phyloP scores from a whole-genome alignment of 2,329 filamentous ascomycete genomes.

The Fusarium papillatum region DNA sequence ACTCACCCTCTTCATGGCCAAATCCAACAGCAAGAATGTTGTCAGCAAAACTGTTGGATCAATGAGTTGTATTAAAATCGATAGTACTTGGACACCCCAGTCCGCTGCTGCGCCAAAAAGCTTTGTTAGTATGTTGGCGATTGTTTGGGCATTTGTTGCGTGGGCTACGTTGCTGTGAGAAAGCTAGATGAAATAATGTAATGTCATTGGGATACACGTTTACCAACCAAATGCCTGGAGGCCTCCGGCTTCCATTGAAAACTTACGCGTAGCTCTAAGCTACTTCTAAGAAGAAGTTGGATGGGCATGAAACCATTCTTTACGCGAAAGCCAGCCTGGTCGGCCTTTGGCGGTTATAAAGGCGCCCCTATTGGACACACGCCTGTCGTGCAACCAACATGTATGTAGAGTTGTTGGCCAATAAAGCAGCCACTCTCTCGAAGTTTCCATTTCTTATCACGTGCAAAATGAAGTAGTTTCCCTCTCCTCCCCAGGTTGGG shows the following conservation, averaged over 20 bases:
- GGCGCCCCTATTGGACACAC: not conserved
- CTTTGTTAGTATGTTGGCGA: not conserved
- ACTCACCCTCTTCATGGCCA: not conserved
- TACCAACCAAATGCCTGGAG: not conserved
- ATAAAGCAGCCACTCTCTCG: too few species aligned
- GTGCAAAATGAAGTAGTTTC: too few species aligned
- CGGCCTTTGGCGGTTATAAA: not conserved
- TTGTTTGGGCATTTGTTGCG: not conserved
- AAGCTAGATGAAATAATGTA: not conserved
- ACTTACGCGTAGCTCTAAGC: not conserved
- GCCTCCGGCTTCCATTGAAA: not conserved
- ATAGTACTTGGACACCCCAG: not conserved
- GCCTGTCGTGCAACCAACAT: not conserved
- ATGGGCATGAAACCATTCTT: not conserved
- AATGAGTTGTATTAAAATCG: conserved; percentile 1
- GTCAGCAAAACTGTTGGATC: conserved; percentile 1
- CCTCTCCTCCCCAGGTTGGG: too few species aligned
- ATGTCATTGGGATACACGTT: not conserved
- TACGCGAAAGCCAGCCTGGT: not conserved
- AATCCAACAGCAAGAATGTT: not conserved
- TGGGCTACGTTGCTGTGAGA: not conserved
- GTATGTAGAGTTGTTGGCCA: not conserved
- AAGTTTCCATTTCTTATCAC: too few species aligned
- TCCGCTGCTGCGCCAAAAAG: not conserved
- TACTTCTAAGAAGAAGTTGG: not conserved